Evolutionary conservation across 2,329 filamentous ascomycete species (phyloP).

Genomic region (Coniella lustricola): DNA sequence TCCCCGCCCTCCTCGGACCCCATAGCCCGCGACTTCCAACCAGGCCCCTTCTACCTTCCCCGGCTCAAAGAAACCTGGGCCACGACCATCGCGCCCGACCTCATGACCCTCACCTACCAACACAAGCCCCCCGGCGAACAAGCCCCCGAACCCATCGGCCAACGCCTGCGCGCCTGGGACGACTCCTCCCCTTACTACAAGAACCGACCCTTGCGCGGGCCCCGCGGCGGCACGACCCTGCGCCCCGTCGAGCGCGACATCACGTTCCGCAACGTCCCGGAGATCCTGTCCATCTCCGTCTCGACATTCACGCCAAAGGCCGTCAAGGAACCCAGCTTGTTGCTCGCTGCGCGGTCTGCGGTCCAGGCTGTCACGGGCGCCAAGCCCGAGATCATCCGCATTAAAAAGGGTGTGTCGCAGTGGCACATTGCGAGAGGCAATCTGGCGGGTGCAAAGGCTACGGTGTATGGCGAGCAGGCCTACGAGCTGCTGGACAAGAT

Average conservation of each 20-base stretch:
- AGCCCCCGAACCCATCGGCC: conserved; percentile 38
- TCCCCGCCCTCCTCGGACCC: conserved; percentile 82
- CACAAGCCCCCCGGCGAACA: conserved; percentile 74
- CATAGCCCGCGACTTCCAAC: conserved; percentile 77
- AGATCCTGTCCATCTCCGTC: conserved; percentile 72
- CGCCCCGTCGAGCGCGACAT: conserved; percentile 66
- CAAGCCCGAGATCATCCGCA: conserved; percentile 61
- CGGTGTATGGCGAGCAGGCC: conserved; percentile 71
- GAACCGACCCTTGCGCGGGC: conserved; percentile 78
- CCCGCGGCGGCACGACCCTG: conserved; percentile 69
- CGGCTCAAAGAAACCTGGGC: conserved; percentile 87
- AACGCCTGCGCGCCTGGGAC: conserved; percentile 78
- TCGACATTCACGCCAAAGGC: conserved; percentile 68
- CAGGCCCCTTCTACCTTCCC: conserved; percentile 83
- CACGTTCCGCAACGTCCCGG: conserved; percentile 78
- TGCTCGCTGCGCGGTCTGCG: conserved; percentile 78
- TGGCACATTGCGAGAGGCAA: conserved; percentile 70
- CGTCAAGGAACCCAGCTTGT: conserved; percentile 60
- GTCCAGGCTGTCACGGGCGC: conserved; percentile 80
- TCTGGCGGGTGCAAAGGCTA: conserved; percentile 68
- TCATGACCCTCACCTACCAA: conserved; percentile 81
- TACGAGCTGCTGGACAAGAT: conserved; percentile 88
- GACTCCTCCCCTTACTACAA: conserved; percentile 90
- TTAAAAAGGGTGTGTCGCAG: conserved; percentile 62
- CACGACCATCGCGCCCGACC: conserved; percentile 76